A percentile compares a stretch with the other conserved stretches of the same genome.
Evolutionary conservation across 257 asterid species (phyloP).

Genomic region (Solanum clarkiae): DNA sequence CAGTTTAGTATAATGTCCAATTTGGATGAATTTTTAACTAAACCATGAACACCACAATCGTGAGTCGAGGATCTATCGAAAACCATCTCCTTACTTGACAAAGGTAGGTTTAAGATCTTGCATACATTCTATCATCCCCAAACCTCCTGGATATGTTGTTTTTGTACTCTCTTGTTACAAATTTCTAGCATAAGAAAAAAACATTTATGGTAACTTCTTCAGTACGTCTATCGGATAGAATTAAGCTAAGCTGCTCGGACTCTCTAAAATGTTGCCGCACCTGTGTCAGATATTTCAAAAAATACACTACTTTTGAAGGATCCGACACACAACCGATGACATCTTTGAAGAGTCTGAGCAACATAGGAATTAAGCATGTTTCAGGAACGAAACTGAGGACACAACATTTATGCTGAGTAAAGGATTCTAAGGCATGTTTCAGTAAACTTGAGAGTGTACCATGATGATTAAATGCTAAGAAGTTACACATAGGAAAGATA

Average conservation of each 20-base stretch:
- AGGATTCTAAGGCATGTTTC: neutral
- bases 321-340: too few species aligned
- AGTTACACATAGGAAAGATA: neutral
- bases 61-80: too few species aligned
- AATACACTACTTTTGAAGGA: too few species aligned
- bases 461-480: neutral
- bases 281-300: too few species aligned
- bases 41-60: too few species aligned
- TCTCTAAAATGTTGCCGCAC: too few species aligned
- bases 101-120: too few species aligned
- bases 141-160: neutral
- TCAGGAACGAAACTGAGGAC: neutral
- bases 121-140: too few species aligned
- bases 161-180: neutral
- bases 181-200: neutral
- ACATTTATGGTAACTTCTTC: neutral
- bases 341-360: too few species aligned
- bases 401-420: neutral
- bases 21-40: too few species aligned
- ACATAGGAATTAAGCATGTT: neutral
- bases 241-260: neutral
- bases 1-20: too few species aligned
- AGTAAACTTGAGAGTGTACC: neutral
- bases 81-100: too few species aligned
- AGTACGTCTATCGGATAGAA: neutral